Evolutionary conservation across 2,329 filamentous ascomycete species (phyloP), one percentile per base, ranked within the genome.

Genomic region (Ophiostoma tasmaniense): DNA sequence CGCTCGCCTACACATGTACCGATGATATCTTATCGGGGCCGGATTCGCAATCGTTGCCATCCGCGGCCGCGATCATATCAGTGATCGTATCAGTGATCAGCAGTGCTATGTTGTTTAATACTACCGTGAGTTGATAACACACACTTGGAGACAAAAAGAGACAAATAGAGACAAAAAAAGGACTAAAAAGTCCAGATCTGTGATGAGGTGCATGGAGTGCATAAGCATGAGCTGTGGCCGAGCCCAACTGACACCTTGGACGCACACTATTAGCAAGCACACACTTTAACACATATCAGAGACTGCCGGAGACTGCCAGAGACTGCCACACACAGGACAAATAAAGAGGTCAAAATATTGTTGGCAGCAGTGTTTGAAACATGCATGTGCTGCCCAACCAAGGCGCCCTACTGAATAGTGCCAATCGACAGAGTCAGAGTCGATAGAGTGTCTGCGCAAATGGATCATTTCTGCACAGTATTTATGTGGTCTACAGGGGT

Each of bases 401-500:
- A 25, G 50, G 50, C 22, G 22, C 4, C n/a, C 50, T 25, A 50
- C 13, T 45, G 10, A 1, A 17, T 22, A 55, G 22, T 17, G 22
- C 25, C 33, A 33, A 7, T 52, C 20, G n/a, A n/a, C 45, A 22
- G n/a, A 11, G 17, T 8, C 20, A 10, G 5, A 52, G 45, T 52
- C 17, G 7, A 17, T 17, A 42, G 14, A 42, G 39, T 42, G 39
- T 42, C 39, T 52, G 5, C 20, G 20, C 45, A 10, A 59, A 28
- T 25, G 17, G 55, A 3, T 7, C 14, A 22, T 20, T 10, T 30
- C 10, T 8, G 25, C 25, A 61, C 25, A 14, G 55, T 61, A 25
- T 61, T 30, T 61, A 61, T 61, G 55, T 61, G 55, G 13, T 61
- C 55, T 61, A 25, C 55, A 61, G 55, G 55, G 55, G 55, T 55